These are phyloP conservation scores for Tylopilus sp. DNA, from an alignment of 1,284 basidiomycete species.

Conservation along the genomic window DNA sequence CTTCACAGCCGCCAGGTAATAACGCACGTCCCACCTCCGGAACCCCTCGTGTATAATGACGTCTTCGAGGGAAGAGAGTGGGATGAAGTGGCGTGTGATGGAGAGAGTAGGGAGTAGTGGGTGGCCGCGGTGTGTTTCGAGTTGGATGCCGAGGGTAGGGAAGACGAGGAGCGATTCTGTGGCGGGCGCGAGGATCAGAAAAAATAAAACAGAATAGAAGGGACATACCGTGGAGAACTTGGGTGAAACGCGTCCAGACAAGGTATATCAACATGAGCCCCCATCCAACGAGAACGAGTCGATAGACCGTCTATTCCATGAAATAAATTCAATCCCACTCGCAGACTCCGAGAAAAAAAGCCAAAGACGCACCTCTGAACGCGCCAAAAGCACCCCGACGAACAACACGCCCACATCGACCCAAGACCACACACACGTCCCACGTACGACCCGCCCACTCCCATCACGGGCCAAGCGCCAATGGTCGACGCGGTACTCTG, in stretches of 20 bases:
- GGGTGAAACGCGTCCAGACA: conserved; percentile 42
- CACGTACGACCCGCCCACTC: conserved; percentile 33
- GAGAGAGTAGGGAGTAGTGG: conserved; percentile 40
- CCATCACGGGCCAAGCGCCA: conserved; percentile 45
- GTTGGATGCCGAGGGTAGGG: conserved; percentile 65
- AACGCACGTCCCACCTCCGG: conserved; percentile 65
- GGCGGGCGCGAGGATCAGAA: background rate
- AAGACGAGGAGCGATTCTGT: conserved; percentile 69
- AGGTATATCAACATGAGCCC: conserved; percentile 19
- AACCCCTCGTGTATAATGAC: conserved; percentile 74
- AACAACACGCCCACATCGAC: conserved; percentile 38
- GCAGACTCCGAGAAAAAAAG: no score
- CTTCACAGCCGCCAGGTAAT: conserved; percentile 58
- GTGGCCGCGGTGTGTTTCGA: conserved; percentile 65
- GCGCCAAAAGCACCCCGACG: conserved; percentile 12
- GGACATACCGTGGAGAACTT: conserved; percentile 54
- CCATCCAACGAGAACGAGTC: conserved; percentile 5
- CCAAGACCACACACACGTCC: conserved; percentile 37
- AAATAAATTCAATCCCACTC: background rate
- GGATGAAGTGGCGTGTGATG: conserved; percentile 56
- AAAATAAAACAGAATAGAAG: no score
- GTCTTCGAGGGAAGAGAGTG: conserved; percentile 52
- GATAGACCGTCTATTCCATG: background rate
- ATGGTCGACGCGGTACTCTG: conserved; percentile 57
- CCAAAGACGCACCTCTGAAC: conserved; percentile 1